These are phyloP conservation scores for Chenopodium quinoa DNA, from an alignment of 148 eudicot species.

Conservation along the genomic window DNA sequence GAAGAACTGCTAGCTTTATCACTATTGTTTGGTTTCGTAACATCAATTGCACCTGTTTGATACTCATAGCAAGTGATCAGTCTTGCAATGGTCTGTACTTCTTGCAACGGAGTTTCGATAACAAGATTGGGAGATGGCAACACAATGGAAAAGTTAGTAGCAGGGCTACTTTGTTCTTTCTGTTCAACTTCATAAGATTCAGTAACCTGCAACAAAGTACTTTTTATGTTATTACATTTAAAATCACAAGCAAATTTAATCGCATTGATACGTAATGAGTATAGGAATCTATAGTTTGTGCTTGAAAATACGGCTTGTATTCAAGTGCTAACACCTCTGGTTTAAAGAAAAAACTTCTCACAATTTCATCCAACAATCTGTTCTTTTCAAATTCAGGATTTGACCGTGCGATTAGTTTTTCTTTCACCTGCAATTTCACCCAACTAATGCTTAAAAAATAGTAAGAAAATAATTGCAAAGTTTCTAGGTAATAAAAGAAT, in stretches of 20 bases:
- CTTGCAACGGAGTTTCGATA: not conserved
- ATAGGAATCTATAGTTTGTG: not conserved
- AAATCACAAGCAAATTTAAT: not conserved
- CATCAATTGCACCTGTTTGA: not conserved
- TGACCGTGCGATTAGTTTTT: slow-evolving; percentile 33
- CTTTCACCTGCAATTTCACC: slow-evolving; percentile 45
- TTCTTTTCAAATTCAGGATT: slow-evolving; percentile 52
- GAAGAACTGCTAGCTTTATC: not conserved
- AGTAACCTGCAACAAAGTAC: slow-evolving; percentile 11
- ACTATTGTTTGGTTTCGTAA: not conserved
- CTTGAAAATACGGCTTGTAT: slow-evolving; percentile 34
- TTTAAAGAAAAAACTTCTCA: slow-evolving; percentile 37
- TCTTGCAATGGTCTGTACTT: not conserved
- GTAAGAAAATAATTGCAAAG: no score
- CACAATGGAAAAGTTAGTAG: slow-evolving; percentile 16
- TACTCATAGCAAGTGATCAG: slow-evolving; percentile 2
- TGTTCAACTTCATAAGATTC: slow-evolving; percentile 6
- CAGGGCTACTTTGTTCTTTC: not conserved
- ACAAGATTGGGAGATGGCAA: slow-evolving; percentile 5
- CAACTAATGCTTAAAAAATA: not conserved
- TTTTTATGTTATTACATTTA: not conserved
- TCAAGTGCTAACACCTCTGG: slow-evolving; percentile 49
- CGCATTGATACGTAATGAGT: not conserved
- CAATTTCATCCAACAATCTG: slow-evolving; percentile 61
- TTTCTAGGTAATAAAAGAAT: no score